Evolutionary conservation across 805 yeast species (phyloP).

Genomic region (Priceomyces melissophilus): DNA sequence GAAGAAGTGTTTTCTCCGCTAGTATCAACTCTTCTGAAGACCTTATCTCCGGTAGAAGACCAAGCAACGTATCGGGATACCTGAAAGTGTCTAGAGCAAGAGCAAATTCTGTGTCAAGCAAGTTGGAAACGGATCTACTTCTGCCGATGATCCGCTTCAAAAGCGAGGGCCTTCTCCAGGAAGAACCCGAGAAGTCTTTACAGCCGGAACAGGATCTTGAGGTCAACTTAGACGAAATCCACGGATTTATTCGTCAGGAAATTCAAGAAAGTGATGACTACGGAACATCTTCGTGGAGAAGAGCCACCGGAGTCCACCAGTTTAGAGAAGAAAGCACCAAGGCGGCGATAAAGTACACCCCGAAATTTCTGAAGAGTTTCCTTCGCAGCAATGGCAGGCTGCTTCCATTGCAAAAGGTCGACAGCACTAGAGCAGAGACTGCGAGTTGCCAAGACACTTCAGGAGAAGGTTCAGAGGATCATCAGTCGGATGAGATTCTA

Average conservation of each 20-base stretch:
- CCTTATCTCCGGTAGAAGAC: slow-evolving; percentile 2
- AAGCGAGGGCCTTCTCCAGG: slow-evolving; percentile 18
- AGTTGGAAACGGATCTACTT: slow-evolving; percentile 22
- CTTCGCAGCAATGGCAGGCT: too few relatives aligned
- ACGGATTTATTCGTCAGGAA: slow-evolving; percentile 68
- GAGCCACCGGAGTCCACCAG: slow-evolving; percentile 7
- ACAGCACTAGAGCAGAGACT: slow-evolving; percentile 4
- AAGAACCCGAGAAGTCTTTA: slow-evolving; percentile 26
- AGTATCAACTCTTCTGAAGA: slow-evolving; percentile 30
- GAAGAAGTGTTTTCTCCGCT: slow-evolving; percentile 22
- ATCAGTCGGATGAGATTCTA: slow-evolving; percentile 29
- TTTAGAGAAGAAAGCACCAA: slow-evolving; percentile 31
- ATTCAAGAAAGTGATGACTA: slow-evolving; percentile 40
- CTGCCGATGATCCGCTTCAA: slow-evolving; percentile 25
- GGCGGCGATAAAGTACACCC: slow-evolving; percentile 64
- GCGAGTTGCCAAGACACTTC: background rate
- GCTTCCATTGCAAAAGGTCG: slow-evolving; percentile 8
- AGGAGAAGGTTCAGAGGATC: slow-evolving; percentile 10
- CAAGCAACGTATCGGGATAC: slow-evolving; percentile 19
- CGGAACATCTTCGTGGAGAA: slow-evolving; percentile 5
- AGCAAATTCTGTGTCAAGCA: slow-evolving; percentile 9
- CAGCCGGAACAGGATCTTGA: slow-evolving; percentile 31
- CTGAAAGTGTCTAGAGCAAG: slow-evolving; percentile 4
- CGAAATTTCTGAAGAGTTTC: slow-evolving; percentile 30
- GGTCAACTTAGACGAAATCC: slow-evolving; percentile 76